phyloP scores from a whole-genome alignment of 1,284 basidiomycete genomes.

The Ceratobasidium sp. region DNA sequence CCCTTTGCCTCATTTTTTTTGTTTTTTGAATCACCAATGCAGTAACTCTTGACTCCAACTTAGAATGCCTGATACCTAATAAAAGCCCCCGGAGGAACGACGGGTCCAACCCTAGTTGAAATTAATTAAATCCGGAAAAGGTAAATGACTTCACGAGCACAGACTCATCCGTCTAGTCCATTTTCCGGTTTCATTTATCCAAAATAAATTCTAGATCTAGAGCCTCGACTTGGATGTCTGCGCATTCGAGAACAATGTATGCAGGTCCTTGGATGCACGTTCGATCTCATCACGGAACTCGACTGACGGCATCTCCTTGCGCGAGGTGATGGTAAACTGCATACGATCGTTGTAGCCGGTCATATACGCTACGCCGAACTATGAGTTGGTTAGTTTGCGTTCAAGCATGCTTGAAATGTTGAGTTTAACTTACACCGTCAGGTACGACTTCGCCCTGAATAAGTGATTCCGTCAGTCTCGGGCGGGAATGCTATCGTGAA shows the following conservation, averaged over 20 bases:
- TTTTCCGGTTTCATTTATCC: neutral
- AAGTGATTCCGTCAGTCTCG: slow-evolving; percentile 45
- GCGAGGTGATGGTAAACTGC: slow-evolving; percentile 85
- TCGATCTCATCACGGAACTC: slow-evolving; percentile 75
- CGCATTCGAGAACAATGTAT: slow-evolving; percentile 63
- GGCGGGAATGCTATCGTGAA: slow-evolving; percentile 45
- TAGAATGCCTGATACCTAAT: too few relatives aligned
- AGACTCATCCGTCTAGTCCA: neutral
- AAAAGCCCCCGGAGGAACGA: too few relatives aligned
- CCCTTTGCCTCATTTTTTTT: too few relatives aligned
- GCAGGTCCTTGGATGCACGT: slow-evolving; percentile 75
- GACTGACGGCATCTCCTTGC: slow-evolving; percentile 80
- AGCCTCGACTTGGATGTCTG: slow-evolving; percentile 53
- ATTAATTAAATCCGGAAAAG: too few relatives aligned
- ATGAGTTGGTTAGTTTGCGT: neutral
- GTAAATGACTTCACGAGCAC: too few relatives aligned
- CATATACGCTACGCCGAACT: slow-evolving; percentile 82
- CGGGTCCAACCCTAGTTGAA: too few relatives aligned
- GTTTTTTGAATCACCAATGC: too few relatives aligned
- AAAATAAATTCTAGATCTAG: slow-evolving; percentile 46
- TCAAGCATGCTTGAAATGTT: neutral
- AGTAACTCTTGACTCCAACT: too few relatives aligned
- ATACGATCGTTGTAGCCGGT: slow-evolving; percentile 77
- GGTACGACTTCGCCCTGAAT: slow-evolving; percentile 70
- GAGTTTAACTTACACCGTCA: slow-evolving; percentile 63